A percentile compares a stretch with the other conserved stretches of the same genome.
phyloP scores from a whole-genome alignment of 495 filamentous ascomycete species.

The Aspergillus kassunensis region DNA sequence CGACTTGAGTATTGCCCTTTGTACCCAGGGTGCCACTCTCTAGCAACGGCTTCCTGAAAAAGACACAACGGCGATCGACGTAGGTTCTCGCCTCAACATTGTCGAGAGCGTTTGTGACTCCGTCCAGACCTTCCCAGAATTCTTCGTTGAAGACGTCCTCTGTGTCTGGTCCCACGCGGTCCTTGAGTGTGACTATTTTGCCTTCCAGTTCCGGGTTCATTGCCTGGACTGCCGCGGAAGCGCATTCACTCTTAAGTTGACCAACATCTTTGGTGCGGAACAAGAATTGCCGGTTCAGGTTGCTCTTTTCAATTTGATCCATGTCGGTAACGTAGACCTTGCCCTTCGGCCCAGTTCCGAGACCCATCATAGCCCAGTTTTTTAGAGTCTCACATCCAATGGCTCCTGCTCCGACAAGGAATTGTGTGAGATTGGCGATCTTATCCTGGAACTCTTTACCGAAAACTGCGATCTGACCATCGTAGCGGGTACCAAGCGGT shows the following conservation, averaged over 20 bases:
- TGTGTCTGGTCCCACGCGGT: conserved; percentile 88
- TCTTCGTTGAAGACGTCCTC: conserved; percentile 93
- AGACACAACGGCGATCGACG: conserved; percentile 94
- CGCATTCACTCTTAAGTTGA: conserved; percentile 94
- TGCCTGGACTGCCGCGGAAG: conserved; percentile 75
- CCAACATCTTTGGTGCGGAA: conserved; percentile 95
- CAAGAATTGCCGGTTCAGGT: conserved; percentile 95
- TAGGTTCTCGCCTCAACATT: conserved; percentile 98
- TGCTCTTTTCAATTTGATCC: conserved; percentile 98
- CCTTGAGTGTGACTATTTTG: conserved; percentile 78
- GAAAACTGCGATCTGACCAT: conserved; percentile 96
- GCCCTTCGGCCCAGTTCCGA: conserved; percentile 83
- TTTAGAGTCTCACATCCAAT: conserved; percentile 99
- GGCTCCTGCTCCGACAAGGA: conserved; percentile 94
- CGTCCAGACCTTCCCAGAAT: conserved; percentile 89
- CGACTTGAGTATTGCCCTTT: conserved; percentile 96
- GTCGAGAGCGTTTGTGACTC: conserved; percentile 94
- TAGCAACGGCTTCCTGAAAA: conserved; percentile 94
- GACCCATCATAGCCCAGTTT: conserved; percentile 99
- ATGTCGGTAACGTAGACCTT: conserved; percentile 92
- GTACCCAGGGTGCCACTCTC: conserved; percentile 97
- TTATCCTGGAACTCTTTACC: conserved; percentile 93
- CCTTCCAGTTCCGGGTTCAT: conserved; percentile 94
- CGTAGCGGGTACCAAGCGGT: conserved; percentile 79
- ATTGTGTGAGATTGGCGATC: conserved; percentile 80